Base-by-base conservation (phyloP, 129 eudicot species). In the Flaveria brownii region DNA sequence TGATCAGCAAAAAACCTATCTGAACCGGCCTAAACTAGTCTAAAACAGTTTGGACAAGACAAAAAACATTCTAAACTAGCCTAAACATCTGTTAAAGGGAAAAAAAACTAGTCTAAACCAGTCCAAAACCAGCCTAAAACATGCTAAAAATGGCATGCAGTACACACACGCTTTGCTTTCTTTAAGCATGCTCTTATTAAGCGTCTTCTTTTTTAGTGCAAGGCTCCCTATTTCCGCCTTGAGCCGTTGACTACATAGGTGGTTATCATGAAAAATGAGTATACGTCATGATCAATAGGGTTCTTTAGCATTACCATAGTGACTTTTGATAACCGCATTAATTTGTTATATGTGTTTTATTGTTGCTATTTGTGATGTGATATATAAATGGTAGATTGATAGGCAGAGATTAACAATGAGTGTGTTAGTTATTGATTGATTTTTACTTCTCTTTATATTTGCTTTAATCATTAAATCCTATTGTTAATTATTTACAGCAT, bases 401-500 rank as follows among this genome's bases (percentile, higher is more conserved):
- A 61, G 42, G 5, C 26, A 63, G 45, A 15, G 46, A 28, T 66
- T 66, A 66, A 39, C 26, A 26, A 39, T 17, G 26, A 9, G 50
- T 16, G 28, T 66, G 51, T 41, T 17, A 39, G 3, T 39, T 41
- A 51, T 66, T 66, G 26, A 39, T 68, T 14, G 16, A 18, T 68
- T 45, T 43, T 42, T 42, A 68, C 73, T 20, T 68, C 16, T 68
- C 4, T 11, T 20, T 20, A 9, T 17, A 68, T 68, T 39, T 42
- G 51, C 33, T 43, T 5, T 9, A 20, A 5, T 68, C 30, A 45
- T 20, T n/a, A 71, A 75, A 16, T 71, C 30, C 12, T 65, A 68
- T 69, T 73, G 4, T 54, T 3, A 1, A 49, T 62, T 42, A 57
- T 77, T 33, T 70, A 50, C 97, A 94, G 98, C 98, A 94, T 86